Conservation (phyloP, 345 rosid genomes). For the Salix dunnii region DNA sequence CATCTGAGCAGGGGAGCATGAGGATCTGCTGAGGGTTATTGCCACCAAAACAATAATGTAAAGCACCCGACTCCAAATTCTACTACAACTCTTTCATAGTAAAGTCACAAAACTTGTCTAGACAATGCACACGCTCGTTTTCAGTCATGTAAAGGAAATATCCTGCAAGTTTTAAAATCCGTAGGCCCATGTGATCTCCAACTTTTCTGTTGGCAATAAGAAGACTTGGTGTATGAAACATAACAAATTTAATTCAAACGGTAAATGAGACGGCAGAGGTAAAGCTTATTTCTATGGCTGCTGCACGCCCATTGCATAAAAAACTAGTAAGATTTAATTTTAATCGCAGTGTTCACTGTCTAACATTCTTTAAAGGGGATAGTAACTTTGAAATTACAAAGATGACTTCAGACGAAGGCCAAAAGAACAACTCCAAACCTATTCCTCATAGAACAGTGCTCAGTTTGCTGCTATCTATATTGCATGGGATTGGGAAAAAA, state of each 20-base stretch:
- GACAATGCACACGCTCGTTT: background rate
- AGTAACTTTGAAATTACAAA: conserved; percentile 1
- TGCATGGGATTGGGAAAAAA: background rate
- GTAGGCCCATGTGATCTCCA: background rate
- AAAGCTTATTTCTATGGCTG: background rate
- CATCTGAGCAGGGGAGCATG: too few relatives aligned
- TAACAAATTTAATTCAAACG: background rate
- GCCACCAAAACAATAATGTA: too few relatives aligned
- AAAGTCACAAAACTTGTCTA: background rate
- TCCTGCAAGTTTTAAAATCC: background rate
- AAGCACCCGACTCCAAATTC: too few relatives aligned
- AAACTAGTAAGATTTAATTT: background rate
- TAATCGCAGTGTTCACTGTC: conserved; percentile 15
- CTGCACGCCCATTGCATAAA: background rate
- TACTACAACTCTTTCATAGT: too few relatives aligned
- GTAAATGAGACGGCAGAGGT: background rate
- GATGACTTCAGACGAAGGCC: conserved; percentile 3
- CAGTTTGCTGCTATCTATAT: conserved; percentile 3
- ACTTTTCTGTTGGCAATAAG: background rate
- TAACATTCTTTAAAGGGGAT: conserved; percentile 1
- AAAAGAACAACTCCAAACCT: conserved; percentile 11
- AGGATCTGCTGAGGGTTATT: too few relatives aligned
- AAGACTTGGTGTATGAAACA: background rate
- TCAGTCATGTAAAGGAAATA: background rate
- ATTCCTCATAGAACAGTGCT: conserved; percentile 5